A percentile compares a stretch with the other conserved stretches of the same genome.
Evolutionary conservation across 1,284 basidiomycete species (phyloP).

Genomic region (Pulveroboletus sp.): DNA sequence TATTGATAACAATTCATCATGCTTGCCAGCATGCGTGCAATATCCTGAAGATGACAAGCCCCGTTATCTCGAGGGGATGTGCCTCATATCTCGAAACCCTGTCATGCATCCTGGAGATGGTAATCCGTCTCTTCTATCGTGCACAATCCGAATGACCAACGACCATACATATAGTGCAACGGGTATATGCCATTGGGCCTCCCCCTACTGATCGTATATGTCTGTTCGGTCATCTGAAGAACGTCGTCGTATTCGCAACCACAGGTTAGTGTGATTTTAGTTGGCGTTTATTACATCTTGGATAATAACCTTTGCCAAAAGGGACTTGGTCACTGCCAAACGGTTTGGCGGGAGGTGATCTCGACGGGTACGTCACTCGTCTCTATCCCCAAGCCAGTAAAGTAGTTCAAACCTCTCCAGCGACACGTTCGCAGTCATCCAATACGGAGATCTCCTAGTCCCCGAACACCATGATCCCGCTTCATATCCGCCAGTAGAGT

Average conservation of each 20-base stretch:
- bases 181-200: slow-evolving; percentile 68
- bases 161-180: slow-evolving; percentile 55
- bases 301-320: not conserved
- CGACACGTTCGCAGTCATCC: slow-evolving; percentile 6
- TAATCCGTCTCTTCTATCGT: slow-evolving; percentile 29
- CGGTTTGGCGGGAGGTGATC: slow-evolving; percentile 10
- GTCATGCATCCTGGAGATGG: slow-evolving; percentile 71
- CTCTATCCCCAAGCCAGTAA: not conserved
- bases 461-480: slow-evolving; percentile 12
- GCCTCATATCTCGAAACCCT: slow-evolving; percentile 64
- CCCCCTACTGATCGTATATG: slow-evolving; percentile 60
- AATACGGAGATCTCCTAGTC: slow-evolving; percentile 8
- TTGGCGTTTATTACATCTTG: no score
- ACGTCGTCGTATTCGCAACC: slow-evolving; percentile 11
- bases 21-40: slow-evolving; percentile 57
- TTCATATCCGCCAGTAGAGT: not conserved
- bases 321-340: slow-evolving; percentile 15
- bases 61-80: slow-evolving; percentile 53
- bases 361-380: slow-evolving; percentile 7
- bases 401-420: not conserved
- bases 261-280: slow-evolving; percentile 3
- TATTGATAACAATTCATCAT: slow-evolving; percentile 16
- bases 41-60: slow-evolving; percentile 46
- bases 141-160: not conserved
- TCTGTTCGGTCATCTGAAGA: slow-evolving; percentile 48